These are phyloP conservation scores for Tetrastigma voinierianum DNA, from an alignment of 164 flowering plant species.

Conservation along the genomic window DNA sequence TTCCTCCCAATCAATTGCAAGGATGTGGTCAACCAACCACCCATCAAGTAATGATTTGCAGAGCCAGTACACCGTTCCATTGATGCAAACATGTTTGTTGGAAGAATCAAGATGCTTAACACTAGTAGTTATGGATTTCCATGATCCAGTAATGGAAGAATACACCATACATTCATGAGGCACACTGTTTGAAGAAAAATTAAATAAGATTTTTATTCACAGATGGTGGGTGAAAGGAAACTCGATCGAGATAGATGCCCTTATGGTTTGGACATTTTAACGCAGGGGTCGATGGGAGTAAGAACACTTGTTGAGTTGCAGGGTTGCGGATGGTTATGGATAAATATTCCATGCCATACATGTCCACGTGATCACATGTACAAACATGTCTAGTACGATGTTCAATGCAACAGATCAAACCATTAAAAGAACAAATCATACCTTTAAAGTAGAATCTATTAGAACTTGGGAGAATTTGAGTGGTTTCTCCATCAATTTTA, in stretches of 20 bases:
- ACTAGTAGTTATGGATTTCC: constrained; percentile 3
- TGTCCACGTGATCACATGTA: background rate
- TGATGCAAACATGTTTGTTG: constrained; percentile 5
- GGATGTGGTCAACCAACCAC: background rate
- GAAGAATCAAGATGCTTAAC: background rate
- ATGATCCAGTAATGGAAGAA: constrained; percentile 10
- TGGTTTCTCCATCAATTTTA: background rate
- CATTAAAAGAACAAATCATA: constrained; percentile 14
- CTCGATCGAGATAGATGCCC: too few species aligned
- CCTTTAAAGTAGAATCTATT: background rate
- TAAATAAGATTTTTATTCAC: constrained; percentile 22
- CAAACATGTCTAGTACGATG: background rate
- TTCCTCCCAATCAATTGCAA: too few species aligned
- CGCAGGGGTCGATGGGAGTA: constrained; percentile 13
- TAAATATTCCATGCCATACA: too few species aligned
- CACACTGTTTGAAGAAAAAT: constrained; percentile 4
- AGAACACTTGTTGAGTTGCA: constrained; percentile 7
- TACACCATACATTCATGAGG: constrained; percentile 1
- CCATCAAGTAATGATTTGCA: background rate
- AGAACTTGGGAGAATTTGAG: background rate
- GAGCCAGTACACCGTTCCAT: constrained; percentile 11
- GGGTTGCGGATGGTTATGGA: constrained; percentile 18
- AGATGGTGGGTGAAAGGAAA: constrained; percentile 13
- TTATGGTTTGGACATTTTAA: background rate
- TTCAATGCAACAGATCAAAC: constrained; percentile 15